Evolutionary conservation across 2,329 filamentous ascomycete genomes (phyloP).

Genomic region (Lachnellula willkommii): DNA sequence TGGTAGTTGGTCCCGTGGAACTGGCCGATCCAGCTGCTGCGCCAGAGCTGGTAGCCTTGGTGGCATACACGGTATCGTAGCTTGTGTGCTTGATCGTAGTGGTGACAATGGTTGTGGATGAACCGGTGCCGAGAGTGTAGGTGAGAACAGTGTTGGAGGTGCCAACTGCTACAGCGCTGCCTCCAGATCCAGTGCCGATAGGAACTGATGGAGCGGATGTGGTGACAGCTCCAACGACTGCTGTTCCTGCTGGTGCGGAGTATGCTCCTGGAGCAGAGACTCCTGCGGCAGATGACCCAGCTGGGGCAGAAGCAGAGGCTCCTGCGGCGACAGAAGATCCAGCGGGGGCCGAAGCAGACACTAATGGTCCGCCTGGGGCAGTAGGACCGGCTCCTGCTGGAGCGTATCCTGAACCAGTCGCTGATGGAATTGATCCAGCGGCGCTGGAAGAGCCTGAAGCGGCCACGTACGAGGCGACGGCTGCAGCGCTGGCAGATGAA

Average conservation of each 20-base stretch:
- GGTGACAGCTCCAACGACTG: neutral
- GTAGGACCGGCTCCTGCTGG: conserved; percentile 2
- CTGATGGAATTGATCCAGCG: neutral
- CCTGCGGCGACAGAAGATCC: conserved; percentile 1
- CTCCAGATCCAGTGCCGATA: conserved; percentile 9
- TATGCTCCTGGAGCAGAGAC: neutral
- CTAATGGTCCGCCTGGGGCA: neutral
- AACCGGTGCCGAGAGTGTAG: conserved; percentile 37
- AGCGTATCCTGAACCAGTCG: too few species aligned
- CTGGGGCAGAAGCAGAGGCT: neutral
- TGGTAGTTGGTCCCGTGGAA: conserved; percentile 11
- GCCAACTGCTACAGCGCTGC: neutral
- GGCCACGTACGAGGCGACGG: conserved; percentile 30
- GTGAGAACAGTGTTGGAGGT: conserved; percentile 30
- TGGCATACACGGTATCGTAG: conserved; percentile 28
- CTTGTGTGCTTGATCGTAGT: conserved; percentile 39
- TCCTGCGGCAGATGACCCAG: conserved; percentile 1
- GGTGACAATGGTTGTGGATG: conserved; percentile 41
- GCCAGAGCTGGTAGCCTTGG: conserved; percentile 6
- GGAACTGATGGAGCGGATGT: conserved; percentile 2
- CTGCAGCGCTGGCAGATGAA: conserved; percentile 37
- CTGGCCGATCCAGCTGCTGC: neutral
- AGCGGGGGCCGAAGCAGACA: conserved; percentile 1
- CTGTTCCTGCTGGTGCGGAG: neutral
- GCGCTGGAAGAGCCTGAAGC: conserved; percentile 6